Conservation (phyloP, 768 basidiomycete genomes). For the Mycena polygramma region DNA sequence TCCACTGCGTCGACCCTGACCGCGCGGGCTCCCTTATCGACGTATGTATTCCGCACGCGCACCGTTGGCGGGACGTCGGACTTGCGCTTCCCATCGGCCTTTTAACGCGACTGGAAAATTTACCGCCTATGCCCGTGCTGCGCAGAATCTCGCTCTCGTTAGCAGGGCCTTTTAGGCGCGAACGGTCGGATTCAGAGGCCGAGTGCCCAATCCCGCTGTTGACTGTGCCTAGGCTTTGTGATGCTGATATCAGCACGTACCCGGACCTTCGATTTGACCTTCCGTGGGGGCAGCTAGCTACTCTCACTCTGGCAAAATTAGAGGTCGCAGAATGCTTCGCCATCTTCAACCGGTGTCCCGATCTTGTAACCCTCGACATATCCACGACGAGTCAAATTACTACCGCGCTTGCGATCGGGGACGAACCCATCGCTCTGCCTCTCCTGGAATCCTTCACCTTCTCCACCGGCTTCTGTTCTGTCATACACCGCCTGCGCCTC, state of each 20-base stretch:
- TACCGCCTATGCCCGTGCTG: neutral
- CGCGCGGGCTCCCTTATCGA: constrained; percentile 5
- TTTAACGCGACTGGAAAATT: neutral
- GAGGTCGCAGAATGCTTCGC: neutral
- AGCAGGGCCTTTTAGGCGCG: neutral
- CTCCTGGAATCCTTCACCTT: constrained; percentile 18
- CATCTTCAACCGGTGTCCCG: constrained; percentile 9
- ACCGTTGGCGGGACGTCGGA: constrained; percentile 17
- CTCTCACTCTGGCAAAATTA: constrained; percentile 4
- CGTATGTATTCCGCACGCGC: constrained; percentile 8
- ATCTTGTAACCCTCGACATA: constrained; percentile 21
- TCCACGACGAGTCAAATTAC: too few relatives aligned
- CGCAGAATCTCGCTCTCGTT: constrained; percentile 6
- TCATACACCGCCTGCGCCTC: neutral
- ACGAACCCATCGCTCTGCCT: neutral
- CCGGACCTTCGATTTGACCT: constrained; percentile 9
- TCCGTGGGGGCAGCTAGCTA: constrained; percentile 21
- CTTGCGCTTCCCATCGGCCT: constrained; percentile 1
- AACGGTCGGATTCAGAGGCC: neutral
- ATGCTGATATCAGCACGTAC: constrained; percentile 7
- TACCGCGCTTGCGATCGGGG: too few relatives aligned
- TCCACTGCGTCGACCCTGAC: constrained; percentile 14
- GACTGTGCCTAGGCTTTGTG: constrained; percentile 2
- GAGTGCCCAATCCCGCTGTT: neutral
- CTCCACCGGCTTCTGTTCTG: constrained; percentile 20